Conservation (phyloP, 345 rosid genomes). For the Trapa bicornis region DNA sequence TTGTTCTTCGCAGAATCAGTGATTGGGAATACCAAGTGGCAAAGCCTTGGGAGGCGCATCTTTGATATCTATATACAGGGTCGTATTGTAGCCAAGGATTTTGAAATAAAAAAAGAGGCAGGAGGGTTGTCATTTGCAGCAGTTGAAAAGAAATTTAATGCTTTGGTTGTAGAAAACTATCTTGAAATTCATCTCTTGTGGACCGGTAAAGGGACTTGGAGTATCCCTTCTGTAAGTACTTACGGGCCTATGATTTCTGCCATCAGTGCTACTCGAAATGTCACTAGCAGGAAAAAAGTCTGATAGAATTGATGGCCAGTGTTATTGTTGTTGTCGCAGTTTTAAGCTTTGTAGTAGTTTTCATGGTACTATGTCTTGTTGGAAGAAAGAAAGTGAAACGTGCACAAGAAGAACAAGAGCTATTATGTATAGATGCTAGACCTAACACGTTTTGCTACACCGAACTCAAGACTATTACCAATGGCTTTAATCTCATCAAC, state of each 20-base stretch:
- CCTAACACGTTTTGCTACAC: conserved; percentile 25
- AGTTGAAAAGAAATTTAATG: conserved; percentile 8
- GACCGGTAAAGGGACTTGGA: conserved; percentile 36
- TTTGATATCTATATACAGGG: conserved; percentile 35
- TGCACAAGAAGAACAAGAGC: conserved; percentile 23
- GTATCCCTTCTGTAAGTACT: conserved; percentile 17
- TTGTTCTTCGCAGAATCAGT: conserved; percentile 36
- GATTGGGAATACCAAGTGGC: conserved; percentile 20
- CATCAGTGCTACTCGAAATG: conserved; percentile 36
- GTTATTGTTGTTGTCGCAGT: not conserved
- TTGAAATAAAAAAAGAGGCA: conserved; percentile 26
- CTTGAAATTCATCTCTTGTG: conserved; percentile 29
- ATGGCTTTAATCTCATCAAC: too few species aligned
- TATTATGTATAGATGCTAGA: conserved; percentile 32
- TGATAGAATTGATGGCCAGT: not conserved
- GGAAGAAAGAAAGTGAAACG: not conserved
- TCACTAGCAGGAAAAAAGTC: not conserved
- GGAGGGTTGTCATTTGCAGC: conserved; percentile 18
- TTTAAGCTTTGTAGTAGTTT: not conserved
- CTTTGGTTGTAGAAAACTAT: conserved; percentile 15
- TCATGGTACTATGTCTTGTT: not conserved
- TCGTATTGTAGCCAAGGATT: conserved; percentile 33
- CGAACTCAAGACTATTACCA: not conserved
- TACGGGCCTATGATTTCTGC: conserved; percentile 37
- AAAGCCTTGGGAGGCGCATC: conserved; percentile 34